Evolutionary conservation across 225 moss, liverwort and hornwort species (phyloP).

Genomic region (Climacium dendroides): DNA sequence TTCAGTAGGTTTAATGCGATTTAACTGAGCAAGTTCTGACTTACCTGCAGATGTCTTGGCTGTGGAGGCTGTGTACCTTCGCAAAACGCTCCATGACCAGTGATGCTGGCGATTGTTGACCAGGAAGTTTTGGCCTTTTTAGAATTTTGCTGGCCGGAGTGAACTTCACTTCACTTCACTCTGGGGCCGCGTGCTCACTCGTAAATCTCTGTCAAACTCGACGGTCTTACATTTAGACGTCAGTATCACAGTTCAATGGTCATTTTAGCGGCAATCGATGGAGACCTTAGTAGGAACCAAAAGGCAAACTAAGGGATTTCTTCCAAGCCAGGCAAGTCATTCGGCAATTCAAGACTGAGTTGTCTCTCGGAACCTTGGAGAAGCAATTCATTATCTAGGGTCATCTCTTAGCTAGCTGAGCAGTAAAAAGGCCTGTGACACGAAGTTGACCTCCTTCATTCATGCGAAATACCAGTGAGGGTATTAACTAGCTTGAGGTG

Average conservation of each 20-base stretch:
- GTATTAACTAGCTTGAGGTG: neutral
- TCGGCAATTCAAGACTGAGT: neutral
- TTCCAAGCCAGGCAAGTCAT: neutral
- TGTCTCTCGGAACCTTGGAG: neutral
- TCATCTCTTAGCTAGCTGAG: neutral
- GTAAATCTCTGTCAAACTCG: neutral
- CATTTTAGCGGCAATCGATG: neutral
- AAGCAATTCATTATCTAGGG: neutral
- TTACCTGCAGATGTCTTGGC: neutral
- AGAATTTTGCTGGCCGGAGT: neutral
- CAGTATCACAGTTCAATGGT: neutral
- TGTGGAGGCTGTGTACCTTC: neutral
- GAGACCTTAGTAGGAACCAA: neutral
- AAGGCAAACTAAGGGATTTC: neutral
- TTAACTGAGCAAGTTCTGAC: neutral
- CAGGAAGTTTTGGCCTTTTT: neutral
- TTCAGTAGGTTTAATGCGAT: neutral
- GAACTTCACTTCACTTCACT: neutral
- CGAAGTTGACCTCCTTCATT: neutral
- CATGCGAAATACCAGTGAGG: neutral
- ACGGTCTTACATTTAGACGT: neutral
- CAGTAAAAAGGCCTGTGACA: neutral
- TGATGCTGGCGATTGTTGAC: neutral
- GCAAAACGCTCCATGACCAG: neutral
- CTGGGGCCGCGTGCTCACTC: conserved; percentile 10